phyloP scores from a whole-genome alignment of 2,329 filamentous ascomycete genomes.

The Cladosporium velox region DNA sequence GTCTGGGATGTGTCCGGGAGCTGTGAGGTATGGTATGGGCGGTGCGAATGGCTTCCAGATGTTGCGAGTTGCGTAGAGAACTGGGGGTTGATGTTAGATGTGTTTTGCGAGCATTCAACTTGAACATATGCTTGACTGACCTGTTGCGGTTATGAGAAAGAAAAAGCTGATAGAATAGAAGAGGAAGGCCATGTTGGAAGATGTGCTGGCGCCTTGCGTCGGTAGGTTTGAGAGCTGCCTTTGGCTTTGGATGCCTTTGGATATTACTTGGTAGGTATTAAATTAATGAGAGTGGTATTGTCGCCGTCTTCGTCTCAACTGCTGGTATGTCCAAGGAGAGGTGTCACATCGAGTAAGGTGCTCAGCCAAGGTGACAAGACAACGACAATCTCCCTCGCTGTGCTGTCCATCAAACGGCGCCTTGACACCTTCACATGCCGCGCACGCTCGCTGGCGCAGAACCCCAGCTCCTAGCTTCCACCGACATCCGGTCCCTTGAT shows the following conservation, averaged over 20 bases:
- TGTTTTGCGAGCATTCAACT: conserved; percentile 23
- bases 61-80: conserved; percentile 76
- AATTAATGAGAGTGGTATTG: background rate
- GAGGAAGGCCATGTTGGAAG: conserved; percentile 69
- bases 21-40: conserved; percentile 54
- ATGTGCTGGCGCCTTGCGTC: background rate
- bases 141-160: conserved; percentile 69
- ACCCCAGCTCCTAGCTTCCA: conserved; percentile 10
- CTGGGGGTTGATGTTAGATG: conserved; percentile 41
- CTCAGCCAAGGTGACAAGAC: background rate
- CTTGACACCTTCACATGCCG: conserved; percentile 8
- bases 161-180: conserved; percentile 76
- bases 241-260: background rate
- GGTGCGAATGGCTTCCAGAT: conserved; percentile 74
- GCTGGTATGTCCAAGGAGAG: background rate
- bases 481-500: conserved; percentile 3
- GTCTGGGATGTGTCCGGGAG: conserved; percentile 51
- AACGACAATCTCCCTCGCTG: conserved; percentile 5
- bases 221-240: background rate
- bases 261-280: background rate
- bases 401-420: conserved; percentile 1
- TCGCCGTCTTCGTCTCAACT: background rate
- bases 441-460: background rate
- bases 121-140: conserved; percentile 45
- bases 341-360: background rate